These are phyloP conservation scores for Emericellopsis terricola DNA, from an alignment of 495 filamentous ascomycete genomes.

Conservation along the genomic window DNA sequence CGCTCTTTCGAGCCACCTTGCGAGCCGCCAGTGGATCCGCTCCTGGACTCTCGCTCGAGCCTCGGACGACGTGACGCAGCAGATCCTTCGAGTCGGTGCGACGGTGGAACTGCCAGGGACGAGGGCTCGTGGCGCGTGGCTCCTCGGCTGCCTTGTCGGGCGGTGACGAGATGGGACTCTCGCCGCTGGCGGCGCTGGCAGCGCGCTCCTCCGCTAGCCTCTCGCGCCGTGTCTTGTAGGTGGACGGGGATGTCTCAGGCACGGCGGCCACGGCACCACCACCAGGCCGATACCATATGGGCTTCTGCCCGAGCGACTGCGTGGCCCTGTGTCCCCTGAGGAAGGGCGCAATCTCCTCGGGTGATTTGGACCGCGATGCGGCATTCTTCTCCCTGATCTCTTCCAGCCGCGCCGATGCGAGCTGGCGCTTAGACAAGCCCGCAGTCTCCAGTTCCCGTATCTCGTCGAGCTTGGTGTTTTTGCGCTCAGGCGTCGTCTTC, in stretches of 20 bases:
- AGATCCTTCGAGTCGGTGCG: slow-evolving; percentile 46
- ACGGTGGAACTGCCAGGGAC: slow-evolving; percentile 10
- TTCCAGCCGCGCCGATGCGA: slow-evolving; percentile 38
- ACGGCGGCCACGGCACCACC: slow-evolving; percentile 6
- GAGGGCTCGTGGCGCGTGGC: too few species aligned
- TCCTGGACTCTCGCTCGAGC: slow-evolving; percentile 35
- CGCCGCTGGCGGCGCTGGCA: neutral
- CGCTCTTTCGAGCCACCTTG: too few species aligned
- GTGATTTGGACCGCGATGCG: slow-evolving; percentile 9
- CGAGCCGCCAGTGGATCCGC: slow-evolving; percentile 2
- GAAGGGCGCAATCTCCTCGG: slow-evolving; percentile 9
- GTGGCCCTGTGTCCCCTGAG: too few species aligned
- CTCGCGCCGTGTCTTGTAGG: slow-evolving; percentile 17
- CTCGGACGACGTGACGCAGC: slow-evolving; percentile 42
- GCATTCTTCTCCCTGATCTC: slow-evolving; percentile 33
- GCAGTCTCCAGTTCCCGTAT: slow-evolving; percentile 41
- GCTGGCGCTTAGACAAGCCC: slow-evolving; percentile 34
- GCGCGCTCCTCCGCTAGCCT: slow-evolving; percentile 1
- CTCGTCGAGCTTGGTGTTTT: slow-evolving; percentile 26
- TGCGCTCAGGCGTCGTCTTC: slow-evolving; percentile 25
- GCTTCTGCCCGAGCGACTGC: too few species aligned
- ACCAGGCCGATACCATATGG: too few species aligned
- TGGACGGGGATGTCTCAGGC: slow-evolving; percentile 31
- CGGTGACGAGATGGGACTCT: slow-evolving; percentile 4
- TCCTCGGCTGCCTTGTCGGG: too few species aligned